Evolutionary conservation across 164 flowering plant genomes (phyloP).

Genomic region (Umbellularia californica): DNA sequence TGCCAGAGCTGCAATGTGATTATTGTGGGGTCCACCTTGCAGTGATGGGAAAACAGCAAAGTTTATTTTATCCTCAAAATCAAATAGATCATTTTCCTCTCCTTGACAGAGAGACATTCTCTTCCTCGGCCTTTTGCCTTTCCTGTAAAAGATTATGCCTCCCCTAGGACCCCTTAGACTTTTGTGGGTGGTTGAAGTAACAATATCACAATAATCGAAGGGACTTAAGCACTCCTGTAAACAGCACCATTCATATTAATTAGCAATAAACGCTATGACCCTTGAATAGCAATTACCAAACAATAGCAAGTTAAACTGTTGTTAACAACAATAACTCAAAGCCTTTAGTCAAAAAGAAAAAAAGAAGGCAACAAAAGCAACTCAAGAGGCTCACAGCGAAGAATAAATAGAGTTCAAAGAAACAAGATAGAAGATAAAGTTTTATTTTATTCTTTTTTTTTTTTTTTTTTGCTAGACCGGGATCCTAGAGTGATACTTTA

Average conservation of each 20-base stretch:
- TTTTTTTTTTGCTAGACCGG: too few relatives aligned
- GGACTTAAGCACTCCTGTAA: constrained; percentile 77
- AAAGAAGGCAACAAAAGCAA: neutral
- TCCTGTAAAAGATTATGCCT: constrained; percentile 80
- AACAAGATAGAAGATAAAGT: too few relatives aligned
- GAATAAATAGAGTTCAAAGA: too few relatives aligned
- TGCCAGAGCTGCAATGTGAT: constrained; percentile 95
- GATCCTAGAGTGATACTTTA: too few relatives aligned
- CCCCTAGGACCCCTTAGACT: constrained; percentile 93
- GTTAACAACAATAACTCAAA: neutral
- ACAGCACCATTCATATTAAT: constrained; percentile 3
- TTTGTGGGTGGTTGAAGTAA: constrained; percentile 94
- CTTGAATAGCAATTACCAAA: neutral
- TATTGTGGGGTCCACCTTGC: constrained; percentile 98
- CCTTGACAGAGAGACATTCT: constrained; percentile 41
- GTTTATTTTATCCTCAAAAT: constrained; percentile 82
- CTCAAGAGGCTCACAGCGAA: too few relatives aligned
- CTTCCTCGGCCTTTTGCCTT: constrained; percentile 56
- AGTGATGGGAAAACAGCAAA: constrained; percentile 85
- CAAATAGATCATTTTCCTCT: constrained; percentile 56
- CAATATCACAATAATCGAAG: constrained; percentile 87
- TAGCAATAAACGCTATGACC: neutral
- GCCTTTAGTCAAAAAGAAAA: neutral
- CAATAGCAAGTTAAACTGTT: neutral
- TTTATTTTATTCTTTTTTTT: too few relatives aligned